Base-by-base conservation (phyloP, 148 eudicot genomes). In the Rhododendron griersonianum region DNA sequence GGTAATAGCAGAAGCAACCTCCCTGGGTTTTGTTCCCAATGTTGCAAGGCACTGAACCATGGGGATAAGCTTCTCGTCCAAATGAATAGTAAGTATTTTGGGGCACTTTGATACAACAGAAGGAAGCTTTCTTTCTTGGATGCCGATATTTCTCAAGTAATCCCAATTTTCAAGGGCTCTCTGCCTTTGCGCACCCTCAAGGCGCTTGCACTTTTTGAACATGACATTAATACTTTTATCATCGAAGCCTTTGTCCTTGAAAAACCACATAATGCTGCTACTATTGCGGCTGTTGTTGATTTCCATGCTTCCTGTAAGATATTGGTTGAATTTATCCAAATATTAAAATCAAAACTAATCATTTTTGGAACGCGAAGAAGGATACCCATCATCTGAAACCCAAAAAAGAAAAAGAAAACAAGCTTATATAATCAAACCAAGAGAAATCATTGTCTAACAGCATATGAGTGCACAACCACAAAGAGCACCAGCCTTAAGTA, bases 201-300 rank as follows among this genome's bases (percentile, higher is more conserved):
- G 95, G 53, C 94, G 95, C 88, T 93, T 97, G 93, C 98, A 97
- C 86, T 91, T 93, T 77, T 87, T 90, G 77, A 96, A 90, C 96
- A 98, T 98, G 39, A 91, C 95, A 15, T 86, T 48, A 86, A 95
- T 94, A 81, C 90, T 93, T 87, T 91, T 92, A 83, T 98, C 98
- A 81, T 98, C 96, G 53, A 94, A 94, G 73, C 98, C 99, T 89
- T 90, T 92, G 87, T 95, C 98, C 91, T 91, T 94, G 94, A 98
- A 93, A 90, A 98, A 98, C 99, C 99, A 95, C 88, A 92, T 78
- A 50, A 93, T 82, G 86, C 92, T 91, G 85, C 92, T 91, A 65
- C 90, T 89, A 69, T 85, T 92, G 88, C 92, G 93, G 93, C 91
- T 87, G 89, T 85, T 91, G 83, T 88, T 86, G 23, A 85, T 89